A percentile compares a stretch with the other conserved stretches of the same genome.
phyloP scores from a whole-genome alignment of 73 alveolate species.

The Blepharisma stoltei region DNA sequence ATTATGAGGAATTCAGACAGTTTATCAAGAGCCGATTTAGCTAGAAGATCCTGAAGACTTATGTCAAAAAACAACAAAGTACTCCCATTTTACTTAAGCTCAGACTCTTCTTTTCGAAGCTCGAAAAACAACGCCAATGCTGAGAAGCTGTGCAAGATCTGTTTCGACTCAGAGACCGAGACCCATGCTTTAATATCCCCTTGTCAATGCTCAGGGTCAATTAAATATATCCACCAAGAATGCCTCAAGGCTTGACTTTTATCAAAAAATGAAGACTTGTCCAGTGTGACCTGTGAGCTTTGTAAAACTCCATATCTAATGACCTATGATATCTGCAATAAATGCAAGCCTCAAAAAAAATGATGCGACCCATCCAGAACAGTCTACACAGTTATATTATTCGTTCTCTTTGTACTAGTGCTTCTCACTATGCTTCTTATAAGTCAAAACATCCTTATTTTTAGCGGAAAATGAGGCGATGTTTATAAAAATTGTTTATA shows the following conservation, averaged over 20 bases:
- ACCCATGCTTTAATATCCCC: constrained; percentile 29
- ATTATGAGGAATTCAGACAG: no score
- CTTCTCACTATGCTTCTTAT: background rate
- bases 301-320: constrained; percentile 3
- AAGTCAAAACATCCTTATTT: background rate
- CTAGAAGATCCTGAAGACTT: no score
- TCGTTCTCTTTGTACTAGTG: background rate
- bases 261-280: constrained; percentile 9
- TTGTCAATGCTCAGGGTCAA: constrained; percentile 81
- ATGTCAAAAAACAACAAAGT: no score
- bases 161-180: constrained; percentile 23
- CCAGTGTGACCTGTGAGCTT: background rate
- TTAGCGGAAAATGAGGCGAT: background rate
- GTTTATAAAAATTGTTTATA: background rate
- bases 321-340: background rate
- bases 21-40: no score
- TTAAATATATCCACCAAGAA: constrained; percentile 67
- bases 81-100: no score
- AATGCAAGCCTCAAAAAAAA: constrained; percentile 2
- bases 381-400: background rate
- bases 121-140: background rate
- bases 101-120: no score
- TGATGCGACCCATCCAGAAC: background rate
- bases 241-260: constrained; percentile 72
- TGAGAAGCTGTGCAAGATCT: constrained; percentile 23